Evolutionary conservation across 768 basidiomycete genomes (phyloP), one percentile per base, ranked within the genome.

Genomic region (Pulveroboletus ravenelii): DNA sequence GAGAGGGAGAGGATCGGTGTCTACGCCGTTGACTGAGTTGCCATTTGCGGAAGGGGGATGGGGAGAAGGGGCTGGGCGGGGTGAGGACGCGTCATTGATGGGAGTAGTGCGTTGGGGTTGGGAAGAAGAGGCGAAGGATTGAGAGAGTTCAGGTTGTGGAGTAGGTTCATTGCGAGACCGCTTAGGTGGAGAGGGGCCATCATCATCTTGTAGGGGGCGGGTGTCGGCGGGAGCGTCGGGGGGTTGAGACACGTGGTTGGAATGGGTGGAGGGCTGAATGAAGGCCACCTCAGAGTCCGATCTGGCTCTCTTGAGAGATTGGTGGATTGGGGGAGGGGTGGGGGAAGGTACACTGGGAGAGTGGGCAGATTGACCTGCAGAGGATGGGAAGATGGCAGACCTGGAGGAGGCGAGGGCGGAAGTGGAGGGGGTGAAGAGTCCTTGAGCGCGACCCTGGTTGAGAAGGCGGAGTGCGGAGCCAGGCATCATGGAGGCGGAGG

Each of bases 371-470:
- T 73, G 68, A 51, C 74, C 77, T 12, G 78, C 74, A 29, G 72
- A 74, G 44, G 83, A 84, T 32, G 84, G 78, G 52, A 79, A 78
- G 36, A 75, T 76, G 50, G 77, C 67, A 40, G 72, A 65, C 48
- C 78, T 72, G 56, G 76, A 67, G 29, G 64, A 59, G 44, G 70
- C 68, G 48, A 78, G 67, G 54, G 76, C 75, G 47, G 89, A 85
- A 10, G 90, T 89, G 18, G 88, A 89, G 4, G 89, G 89, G 23
- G 89, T 90, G 64, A 90, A 90, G 27, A 91, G 76, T 52, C 88
- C 88, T 72, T 90, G 89, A 0, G 88, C 88, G 52, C 88, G 82
- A 52, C 88, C 88, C 76, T 91, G 89, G 62, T 89, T 86, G 40
- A 91, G 76, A 39, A 91, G 76, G 47, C 87, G 84, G 44, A 91